phyloP scores from a whole-genome alignment of 179 eudicot species.

The Patellifolia procumbens region DNA sequence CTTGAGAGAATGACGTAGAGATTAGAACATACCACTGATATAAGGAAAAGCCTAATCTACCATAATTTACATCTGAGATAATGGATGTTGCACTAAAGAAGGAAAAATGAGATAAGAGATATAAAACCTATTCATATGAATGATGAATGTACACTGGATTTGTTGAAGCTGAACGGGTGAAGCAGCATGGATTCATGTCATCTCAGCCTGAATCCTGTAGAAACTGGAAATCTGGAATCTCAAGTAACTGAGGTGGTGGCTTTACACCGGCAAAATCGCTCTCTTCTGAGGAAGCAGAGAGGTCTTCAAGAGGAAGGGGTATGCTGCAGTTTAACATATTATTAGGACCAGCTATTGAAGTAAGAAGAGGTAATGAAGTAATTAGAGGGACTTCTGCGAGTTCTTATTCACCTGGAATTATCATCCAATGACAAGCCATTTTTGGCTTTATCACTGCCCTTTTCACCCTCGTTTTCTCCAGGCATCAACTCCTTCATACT shows the following conservation, averaged over 20 bases:
- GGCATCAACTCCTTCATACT: conserved; percentile 49
- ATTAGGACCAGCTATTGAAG: not conserved
- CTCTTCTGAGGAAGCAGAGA: conserved; percentile 48
- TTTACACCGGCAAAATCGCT: conserved; percentile 69
- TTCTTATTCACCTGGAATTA: conserved; percentile 48
- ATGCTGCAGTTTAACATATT: conserved; percentile 50
- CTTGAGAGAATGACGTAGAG: not conserved
- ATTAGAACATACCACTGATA: conserved; percentile 4
- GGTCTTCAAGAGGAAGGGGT: conserved; percentile 66
- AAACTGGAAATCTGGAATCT: conserved; percentile 72
- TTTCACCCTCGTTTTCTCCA: conserved; percentile 43
- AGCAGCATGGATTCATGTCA: not conserved
- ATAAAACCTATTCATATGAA: not conserved
- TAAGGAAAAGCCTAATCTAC: conserved; percentile 19
- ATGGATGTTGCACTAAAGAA: conserved; percentile 12
- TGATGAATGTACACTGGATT: conserved; percentile 31
- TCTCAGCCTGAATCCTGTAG: conserved; percentile 51
- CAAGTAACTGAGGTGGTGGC: conserved; percentile 60
- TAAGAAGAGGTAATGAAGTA: not conserved
- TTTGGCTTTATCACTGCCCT: conserved; percentile 26
- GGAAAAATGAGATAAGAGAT: not conserved
- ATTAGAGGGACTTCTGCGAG: not conserved
- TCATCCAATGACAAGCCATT: conserved; percentile 65
- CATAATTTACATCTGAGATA: conserved; percentile 26
- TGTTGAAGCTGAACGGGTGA: conserved; percentile 3